Evolutionary conservation across 2,329 filamentous ascomycete species (phyloP).

Genomic region (Rosellinia necatrix): DNA sequence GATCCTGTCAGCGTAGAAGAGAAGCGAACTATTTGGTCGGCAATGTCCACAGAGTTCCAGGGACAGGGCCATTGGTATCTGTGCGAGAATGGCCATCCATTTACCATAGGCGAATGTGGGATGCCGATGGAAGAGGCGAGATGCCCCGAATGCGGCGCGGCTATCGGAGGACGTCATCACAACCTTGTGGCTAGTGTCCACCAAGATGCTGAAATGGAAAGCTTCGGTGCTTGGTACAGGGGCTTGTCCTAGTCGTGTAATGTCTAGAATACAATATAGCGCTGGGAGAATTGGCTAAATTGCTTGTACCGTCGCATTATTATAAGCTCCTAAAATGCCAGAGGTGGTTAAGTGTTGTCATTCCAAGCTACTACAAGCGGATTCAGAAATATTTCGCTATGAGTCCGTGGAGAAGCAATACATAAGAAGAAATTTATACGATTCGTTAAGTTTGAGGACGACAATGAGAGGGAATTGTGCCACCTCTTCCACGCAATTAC

Average conservation of each 20-base stretch:
- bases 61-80: constrained; percentile 8
- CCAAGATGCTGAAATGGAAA: constrained; percentile 54
- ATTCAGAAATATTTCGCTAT: no score
- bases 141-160: constrained; percentile 65
- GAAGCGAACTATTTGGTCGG: constrained; percentile 1
- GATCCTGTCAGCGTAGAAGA: not conserved
- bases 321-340: no score
- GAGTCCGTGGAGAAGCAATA: no score
- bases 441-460: no score
- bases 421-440: no score
- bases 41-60: not conserved
- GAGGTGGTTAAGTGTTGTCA: no score
- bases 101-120: constrained; percentile 69
- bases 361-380: no score
- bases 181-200: constrained; percentile 53
- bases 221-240: not conserved
- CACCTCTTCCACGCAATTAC: no score
- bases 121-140: constrained; percentile 64
- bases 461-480: no score
- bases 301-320: not conserved
- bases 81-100: constrained; percentile 36
- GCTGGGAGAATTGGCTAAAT: not conserved
- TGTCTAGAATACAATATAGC: no score
- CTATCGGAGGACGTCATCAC: constrained; percentile 61
- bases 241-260: no score